Base-by-base conservation (phyloP, 345 rosid genomes). In the Sonneratia alba region DNA sequence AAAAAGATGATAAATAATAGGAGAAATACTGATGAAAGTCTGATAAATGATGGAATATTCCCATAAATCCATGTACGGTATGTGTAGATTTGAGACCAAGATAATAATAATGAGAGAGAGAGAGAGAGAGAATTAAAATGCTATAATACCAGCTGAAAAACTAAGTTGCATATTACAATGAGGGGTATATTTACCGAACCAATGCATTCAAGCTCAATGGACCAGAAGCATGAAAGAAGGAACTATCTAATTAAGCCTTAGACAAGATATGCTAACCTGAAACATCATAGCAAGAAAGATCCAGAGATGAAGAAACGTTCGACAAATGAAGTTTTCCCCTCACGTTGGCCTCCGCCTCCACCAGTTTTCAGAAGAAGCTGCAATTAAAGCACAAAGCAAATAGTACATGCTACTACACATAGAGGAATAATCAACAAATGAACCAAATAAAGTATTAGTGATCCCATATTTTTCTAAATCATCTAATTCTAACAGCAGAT, bases 241-340 rank as follows among this genome's bases (percentile, higher is more conserved):
- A 34, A 32, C 42, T 22, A 45, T 1, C 6, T 15, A 45, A 36
- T n/a, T 8, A 5, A 51, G 27, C 55, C 45, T 27, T 53, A 67
- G 36, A 63, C 2, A 37, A 21, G 7, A 34, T 24, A 57, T 47
- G 37, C 86, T 77, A 72, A 94, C 98, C 98, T 95, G 99, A 80
- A 95, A 92, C 99, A 95, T 95, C 97, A 95, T 86, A 73, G 79
- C 78, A 48, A 95, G 93, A 85, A 95, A 95, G 76, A 95, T 90
- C 99, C 99, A 95, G 42, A 95, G 92, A 87, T 95, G 99, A 79
- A 95, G 79, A 84, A 88, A 92, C 45, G 99, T 87, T 68, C 97
- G 88, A 95, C 99, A 71, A 95, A 95, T 11, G 97, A 92, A 80
- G 97, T 90, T 81, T 95, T 95, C 75, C 99, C 99, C 70, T 76